Conservation (phyloP, 2,329 filamentous ascomycete genomes). For the Truncatella angustata region DNA sequence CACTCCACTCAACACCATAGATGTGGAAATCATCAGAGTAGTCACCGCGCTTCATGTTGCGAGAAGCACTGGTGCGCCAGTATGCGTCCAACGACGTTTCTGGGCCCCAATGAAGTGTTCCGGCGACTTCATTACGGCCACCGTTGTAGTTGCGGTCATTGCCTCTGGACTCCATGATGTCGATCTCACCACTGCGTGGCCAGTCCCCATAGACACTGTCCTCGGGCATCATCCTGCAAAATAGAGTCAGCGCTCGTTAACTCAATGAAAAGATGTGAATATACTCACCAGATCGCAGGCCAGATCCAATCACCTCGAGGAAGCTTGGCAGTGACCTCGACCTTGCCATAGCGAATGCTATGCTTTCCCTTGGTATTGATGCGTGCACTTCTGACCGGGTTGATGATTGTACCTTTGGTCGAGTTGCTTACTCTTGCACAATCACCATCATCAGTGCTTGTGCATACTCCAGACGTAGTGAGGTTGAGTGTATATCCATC, state of each 20-base stretch:
- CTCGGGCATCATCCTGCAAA: constrained; percentile 46
- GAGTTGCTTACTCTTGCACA: constrained; percentile 42
- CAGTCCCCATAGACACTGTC: constrained; percentile 46
- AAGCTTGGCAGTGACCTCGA: constrained; percentile 53
- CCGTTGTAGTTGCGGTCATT: constrained; percentile 38
- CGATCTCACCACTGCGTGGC: constrained; percentile 53
- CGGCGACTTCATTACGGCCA: constrained; percentile 40
- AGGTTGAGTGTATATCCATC: constrained; percentile 44
- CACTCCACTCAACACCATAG: constrained; percentile 51
- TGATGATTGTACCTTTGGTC: constrained; percentile 43
- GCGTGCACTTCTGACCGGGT: constrained; percentile 47
- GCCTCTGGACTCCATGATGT: constrained; percentile 49
- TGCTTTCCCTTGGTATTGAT: constrained; percentile 46
- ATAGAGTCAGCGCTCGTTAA: not conserved
- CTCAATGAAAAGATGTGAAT: not conserved
- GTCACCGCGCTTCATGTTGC: constrained; percentile 33
- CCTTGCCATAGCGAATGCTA: constrained; percentile 46
- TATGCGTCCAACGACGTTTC: constrained; percentile 28
- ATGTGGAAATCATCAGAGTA: constrained; percentile 45
- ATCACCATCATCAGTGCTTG: constrained; percentile 28
- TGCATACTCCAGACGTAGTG: constrained; percentile 36
- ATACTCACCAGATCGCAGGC: constrained; percentile 39
- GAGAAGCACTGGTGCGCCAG: constrained; percentile 31
- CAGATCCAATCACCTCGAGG: constrained; percentile 55
- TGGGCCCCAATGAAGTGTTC: constrained; percentile 48